Evolutionary conservation across 106 monocot genomes (phyloP).

Genomic region (Dendrobium catenatum): DNA sequence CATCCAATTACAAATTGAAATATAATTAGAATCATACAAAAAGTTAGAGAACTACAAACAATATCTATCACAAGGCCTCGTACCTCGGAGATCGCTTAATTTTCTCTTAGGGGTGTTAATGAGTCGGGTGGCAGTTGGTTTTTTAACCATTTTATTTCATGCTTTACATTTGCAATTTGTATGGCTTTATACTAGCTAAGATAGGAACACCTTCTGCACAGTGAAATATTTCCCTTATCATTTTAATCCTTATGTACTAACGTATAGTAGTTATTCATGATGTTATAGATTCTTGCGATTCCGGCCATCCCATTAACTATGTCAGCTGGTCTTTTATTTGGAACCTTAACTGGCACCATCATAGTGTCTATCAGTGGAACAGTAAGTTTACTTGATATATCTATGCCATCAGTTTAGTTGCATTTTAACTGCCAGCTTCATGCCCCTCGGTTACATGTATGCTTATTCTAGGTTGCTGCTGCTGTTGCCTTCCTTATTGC

Average conservation of each 20-base stretch:
- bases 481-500: slow-evolving; percentile 88
- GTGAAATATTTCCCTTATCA: neutral
- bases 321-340: slow-evolving; percentile 95
- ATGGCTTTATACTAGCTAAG: neutral
- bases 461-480: slow-evolving; percentile 66
- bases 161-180: neutral
- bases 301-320: slow-evolving; percentile 97
- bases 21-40: neutral
- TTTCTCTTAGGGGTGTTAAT: neutral
- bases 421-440: neutral
- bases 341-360: slow-evolving; percentile 70
- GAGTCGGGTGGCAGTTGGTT: neutral
- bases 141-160: neutral
- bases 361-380: slow-evolving; percentile 96
- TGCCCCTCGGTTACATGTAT: slow-evolving; percentile 5
- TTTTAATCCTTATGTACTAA: neutral
- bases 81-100: neutral
- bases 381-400: slow-evolving; percentile 33
- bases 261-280: neutral
- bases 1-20: neutral
- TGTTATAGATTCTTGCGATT: slow-evolving; percentile 80
- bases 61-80: neutral
- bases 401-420: neutral
- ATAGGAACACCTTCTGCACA: neutral
- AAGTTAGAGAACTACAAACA: neutral